Conservation (phyloP, 192 early-diverging fungal genomes). For the Umbelopsis sp. region DNA sequence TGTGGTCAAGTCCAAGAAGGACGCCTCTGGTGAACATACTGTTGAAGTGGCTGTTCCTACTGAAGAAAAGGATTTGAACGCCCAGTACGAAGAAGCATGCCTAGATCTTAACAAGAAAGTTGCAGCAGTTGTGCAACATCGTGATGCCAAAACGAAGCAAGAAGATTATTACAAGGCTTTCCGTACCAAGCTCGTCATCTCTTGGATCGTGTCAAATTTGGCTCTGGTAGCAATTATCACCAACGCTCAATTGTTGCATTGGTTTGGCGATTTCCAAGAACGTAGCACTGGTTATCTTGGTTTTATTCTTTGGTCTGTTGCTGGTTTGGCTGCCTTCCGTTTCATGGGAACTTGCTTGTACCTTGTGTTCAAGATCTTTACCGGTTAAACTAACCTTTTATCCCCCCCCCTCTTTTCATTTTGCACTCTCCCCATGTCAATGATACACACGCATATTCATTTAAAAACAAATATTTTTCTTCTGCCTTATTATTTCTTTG, state of each 20-base stretch:
- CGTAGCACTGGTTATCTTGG: constrained; percentile 50
- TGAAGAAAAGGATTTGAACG: constrained; percentile 79
- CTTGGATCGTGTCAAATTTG: constrained; percentile 76
- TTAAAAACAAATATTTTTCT: not conserved
- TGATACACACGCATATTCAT: no score
- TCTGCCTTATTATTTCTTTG: not conserved
- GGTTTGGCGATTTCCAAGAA: constrained; percentile 33
- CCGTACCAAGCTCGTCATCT: constrained; percentile 72
- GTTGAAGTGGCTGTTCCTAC: constrained; percentile 54
- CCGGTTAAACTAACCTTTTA: constrained; percentile 32
- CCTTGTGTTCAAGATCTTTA: constrained; percentile 63
- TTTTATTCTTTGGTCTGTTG: constrained; percentile 81
- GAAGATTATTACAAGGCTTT: constrained; percentile 71
- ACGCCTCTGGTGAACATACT: constrained; percentile 44
- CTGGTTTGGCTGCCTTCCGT: constrained; percentile 64
- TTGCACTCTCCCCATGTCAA: not conserved
- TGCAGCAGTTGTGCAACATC: constrained; percentile 43
- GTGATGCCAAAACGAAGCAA: constrained; percentile 63
- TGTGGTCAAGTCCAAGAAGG: constrained; percentile 53
- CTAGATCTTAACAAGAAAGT: constrained; percentile 50
- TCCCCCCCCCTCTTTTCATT: not conserved
- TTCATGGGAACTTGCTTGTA: constrained; percentile 70
- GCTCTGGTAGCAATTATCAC: constrained; percentile 67
- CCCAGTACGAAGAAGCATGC: constrained; percentile 80
- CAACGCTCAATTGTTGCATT: constrained; percentile 42